phyloP scores from a whole-genome alignment of 805 yeast genomes.

The Candida broadrunensis region DNA sequence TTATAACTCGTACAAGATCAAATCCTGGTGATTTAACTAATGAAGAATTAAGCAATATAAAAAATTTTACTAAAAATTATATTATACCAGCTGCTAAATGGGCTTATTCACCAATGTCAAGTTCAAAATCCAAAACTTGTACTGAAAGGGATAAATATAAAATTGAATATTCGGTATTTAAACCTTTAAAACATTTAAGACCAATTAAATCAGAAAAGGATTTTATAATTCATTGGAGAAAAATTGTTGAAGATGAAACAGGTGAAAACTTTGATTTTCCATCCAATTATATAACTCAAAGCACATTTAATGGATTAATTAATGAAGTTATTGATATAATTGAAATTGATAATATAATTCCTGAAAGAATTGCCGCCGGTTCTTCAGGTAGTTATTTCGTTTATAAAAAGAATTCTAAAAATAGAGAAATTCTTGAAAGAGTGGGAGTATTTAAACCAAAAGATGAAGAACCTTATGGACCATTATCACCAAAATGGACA shows the following conservation, averaged over 20 bases:
- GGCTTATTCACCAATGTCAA: conserved; percentile 24
- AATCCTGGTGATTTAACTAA: conserved; percentile 1
- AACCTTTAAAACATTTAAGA: conserved; percentile 14
- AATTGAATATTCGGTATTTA: conserved; percentile 35
- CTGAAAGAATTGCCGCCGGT: conserved; percentile 58
- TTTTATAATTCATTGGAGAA: conserved; percentile 13
- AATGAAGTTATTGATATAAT: conserved; percentile 45
- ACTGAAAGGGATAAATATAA: conserved; percentile 13
- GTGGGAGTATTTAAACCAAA: conserved; percentile 73
- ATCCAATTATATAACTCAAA: conserved; percentile 14
- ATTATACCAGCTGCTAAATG: conserved; percentile 27
- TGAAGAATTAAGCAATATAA: conserved; percentile 11
- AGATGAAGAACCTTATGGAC: conserved; percentile 80
- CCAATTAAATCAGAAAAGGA: conserved; percentile 16
- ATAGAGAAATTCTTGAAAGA: neutral
- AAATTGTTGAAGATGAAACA: conserved; percentile 10
- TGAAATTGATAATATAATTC: conserved; percentile 39
- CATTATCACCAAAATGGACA: conserved; percentile 74
- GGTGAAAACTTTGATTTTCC: conserved; percentile 15
- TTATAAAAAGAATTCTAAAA: conserved; percentile 19
- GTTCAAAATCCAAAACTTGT: conserved; percentile 2
- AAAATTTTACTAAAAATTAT: conserved; percentile 17
- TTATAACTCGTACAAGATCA: conserved; percentile 7
- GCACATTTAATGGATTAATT: conserved; percentile 39
- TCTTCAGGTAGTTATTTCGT: conserved; percentile 72